Base-by-base conservation (phyloP, 805 yeast species). In the Sugiyamaella americana region DNA sequence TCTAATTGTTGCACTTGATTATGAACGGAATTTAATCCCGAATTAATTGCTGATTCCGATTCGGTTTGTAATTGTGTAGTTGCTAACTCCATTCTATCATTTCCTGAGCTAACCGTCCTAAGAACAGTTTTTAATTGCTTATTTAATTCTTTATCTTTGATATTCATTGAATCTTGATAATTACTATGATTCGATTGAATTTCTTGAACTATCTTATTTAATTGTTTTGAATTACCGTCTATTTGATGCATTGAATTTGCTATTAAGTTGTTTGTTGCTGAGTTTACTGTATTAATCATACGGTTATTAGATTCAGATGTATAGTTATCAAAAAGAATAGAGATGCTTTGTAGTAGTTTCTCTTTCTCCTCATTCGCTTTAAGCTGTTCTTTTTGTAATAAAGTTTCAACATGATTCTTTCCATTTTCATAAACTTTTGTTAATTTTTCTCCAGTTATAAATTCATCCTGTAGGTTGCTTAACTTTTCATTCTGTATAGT, bases 291-390 rank as follows among this genome's bases (percentile, higher is more conserved):
- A 18, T 10, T 20, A 24, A 19, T 17, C n/a, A 42, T 17, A 10
- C 45, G 21, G 16, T 17, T 42, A 32, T 18, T 23, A 11, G 8
- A 13, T 17, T 18, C 41, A 10, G n/a, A 19, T 8, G 46, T 20
- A 23, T 18, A 48, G 13, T 39, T 37, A 20, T 48, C 43, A 6
- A 48, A n/a, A 16, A 44, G 13, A 17, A 16, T 19, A 24, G 44
- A 20, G 13, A 48, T 36, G 8, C 20, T 21, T 11, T 40, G 23
- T 11, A 36, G 18, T 18, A 48, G 39, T 5, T 16, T 36, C 32
- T 24, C 43, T 16, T 34, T 29, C 20, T 44, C 42, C 8, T 17
- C 23, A 5, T 16, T 32, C 5, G 52, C 35, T 21, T 40, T 29
- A 16, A 17, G 30, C 6, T 35, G 21, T 26, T 49, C 49, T 26